Evolutionary conservation across 2,329 filamentous ascomycete genomes (phyloP).

Genomic region (Talaromyces sp.): DNA sequence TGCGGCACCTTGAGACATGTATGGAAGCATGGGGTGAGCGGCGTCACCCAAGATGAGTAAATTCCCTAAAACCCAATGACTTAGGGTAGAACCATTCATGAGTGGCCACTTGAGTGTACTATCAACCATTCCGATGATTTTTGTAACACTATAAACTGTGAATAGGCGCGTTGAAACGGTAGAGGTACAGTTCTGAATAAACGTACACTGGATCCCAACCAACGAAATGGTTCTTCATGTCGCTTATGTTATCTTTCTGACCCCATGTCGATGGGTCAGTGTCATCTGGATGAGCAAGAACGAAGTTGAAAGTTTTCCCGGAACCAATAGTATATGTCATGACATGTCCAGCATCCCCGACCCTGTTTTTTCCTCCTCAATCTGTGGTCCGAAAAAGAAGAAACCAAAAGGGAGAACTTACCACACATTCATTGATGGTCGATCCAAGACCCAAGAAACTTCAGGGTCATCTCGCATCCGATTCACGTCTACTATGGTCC

Average conservation of each 20-base stretch:
- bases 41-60: conserved; percentile 47
- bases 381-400: not conserved
- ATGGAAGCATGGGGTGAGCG: conserved; percentile 62
- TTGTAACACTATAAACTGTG: conserved; percentile 16
- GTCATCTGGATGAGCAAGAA: conserved; percentile 62
- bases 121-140: conserved; percentile 47
- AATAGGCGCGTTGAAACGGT: conserved; percentile 19
- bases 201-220: conserved; percentile 59
- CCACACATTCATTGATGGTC: conserved; percentile 39
- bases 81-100: conserved; percentile 46
- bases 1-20: conserved; percentile 53
- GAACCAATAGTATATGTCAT: conserved; percentile 55
- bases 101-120: conserved; percentile 66
- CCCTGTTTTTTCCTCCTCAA: not conserved
- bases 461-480: conserved; percentile 35
- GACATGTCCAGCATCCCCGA: conserved; percentile 60
- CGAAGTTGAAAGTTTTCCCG: conserved; percentile 59
- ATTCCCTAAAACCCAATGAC: conserved; percentile 38
- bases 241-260: conserved; percentile 39
- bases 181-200: conserved; percentile 24
- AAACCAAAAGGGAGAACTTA: conserved; percentile 12
- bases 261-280: conserved; percentile 52
- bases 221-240: conserved; percentile 47
- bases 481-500: conserved; percentile 36
- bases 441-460: conserved; percentile 36